These are phyloP conservation scores for Metschnikowia peoriensis DNA, from an alignment of 805 yeast genomes.

Conservation along the genomic window DNA sequence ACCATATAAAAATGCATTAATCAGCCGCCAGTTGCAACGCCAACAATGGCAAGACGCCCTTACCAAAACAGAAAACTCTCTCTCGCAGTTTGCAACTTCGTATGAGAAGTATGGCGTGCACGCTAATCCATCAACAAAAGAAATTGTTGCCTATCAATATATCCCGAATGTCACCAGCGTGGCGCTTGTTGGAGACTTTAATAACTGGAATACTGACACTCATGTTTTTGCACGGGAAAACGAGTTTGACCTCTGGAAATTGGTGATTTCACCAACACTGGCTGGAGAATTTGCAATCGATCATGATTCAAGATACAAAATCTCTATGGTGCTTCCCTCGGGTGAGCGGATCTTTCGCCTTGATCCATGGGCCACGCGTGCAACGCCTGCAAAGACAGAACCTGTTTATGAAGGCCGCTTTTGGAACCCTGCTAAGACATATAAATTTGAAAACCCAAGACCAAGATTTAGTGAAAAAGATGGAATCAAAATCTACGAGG, in stretches of 20 bases:
- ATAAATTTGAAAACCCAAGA: constrained; percentile 60
- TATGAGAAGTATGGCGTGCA: constrained; percentile 78
- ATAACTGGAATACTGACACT: constrained; percentile 65
- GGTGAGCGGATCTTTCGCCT: constrained; percentile 76
- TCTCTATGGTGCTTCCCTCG: constrained; percentile 59
- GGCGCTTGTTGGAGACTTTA: constrained; percentile 88
- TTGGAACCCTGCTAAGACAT: constrained; percentile 73
- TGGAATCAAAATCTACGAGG: constrained; percentile 80
- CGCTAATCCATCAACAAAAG: constrained; percentile 48
- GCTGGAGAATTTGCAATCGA: constrained; percentile 64
- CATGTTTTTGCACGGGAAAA: constrained; percentile 56
- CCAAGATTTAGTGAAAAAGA: constrained; percentile 49
- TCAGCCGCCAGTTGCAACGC: constrained; percentile 64
- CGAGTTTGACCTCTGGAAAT: constrained; percentile 68
- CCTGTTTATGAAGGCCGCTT: constrained; percentile 78
- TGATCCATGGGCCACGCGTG: constrained; percentile 87
- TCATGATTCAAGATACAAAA: constrained; percentile 77
- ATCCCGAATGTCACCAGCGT: constrained; percentile 84
- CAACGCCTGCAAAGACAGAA: constrained; percentile 63
- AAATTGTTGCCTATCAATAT: constrained; percentile 74
- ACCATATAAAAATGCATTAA: constrained; percentile 69
- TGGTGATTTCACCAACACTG: constrained; percentile 52
- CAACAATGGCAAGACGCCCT: constrained; percentile 60
- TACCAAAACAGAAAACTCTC: constrained; percentile 52
- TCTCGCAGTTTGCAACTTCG: constrained; percentile 70